phyloP scores from a whole-genome alignment of 805 yeast species.

The Kregervanrija delftensis region DNA sequence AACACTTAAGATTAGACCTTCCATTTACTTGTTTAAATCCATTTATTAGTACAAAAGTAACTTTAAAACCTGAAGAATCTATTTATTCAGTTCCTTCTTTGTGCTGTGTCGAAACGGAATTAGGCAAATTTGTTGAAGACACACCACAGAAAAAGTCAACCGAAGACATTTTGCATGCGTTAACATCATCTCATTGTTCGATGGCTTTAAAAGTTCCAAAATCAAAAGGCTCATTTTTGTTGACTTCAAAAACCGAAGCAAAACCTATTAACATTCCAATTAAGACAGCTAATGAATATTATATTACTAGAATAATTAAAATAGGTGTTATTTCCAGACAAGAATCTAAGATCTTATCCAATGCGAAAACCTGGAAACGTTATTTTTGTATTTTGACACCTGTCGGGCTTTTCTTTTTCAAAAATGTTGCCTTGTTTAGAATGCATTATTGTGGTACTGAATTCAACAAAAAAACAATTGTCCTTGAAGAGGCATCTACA shows the following conservation, averaged over 20 bases:
- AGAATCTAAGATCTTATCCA: constrained; percentile 28
- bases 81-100: not conserved
- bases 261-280: constrained; percentile 5
- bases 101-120: too few relatives aligned
- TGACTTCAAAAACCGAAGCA: constrained; percentile 11
- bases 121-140: too few relatives aligned
- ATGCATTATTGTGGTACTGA: constrained; percentile 19
- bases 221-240: constrained; percentile 20
- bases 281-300: constrained; percentile 15
- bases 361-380: constrained; percentile 33
- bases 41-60: constrained; percentile 11
- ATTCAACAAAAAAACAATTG: constrained; percentile 14
- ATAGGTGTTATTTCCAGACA: constrained; percentile 34
- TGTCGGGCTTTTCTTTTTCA: constrained; percentile 42
- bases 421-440: constrained; percentile 29
- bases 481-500: constrained; percentile 21
- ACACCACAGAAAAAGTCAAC: too few relatives aligned
- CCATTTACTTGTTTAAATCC: constrained; percentile 15
- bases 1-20: constrained; percentile 17
- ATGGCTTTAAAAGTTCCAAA: constrained; percentile 23
- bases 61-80: not conserved
- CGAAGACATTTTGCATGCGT: too few relatives aligned
- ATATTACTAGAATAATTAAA: constrained; percentile 31
- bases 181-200: constrained; percentile 9
- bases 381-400: constrained; percentile 43